A percentile compares a stretch with the other conserved stretches of the same genome.
Evolutionary conservation across 2,329 filamentous ascomycete species (phyloP).

Genomic region (Tolypocladium pustulatum): DNA sequence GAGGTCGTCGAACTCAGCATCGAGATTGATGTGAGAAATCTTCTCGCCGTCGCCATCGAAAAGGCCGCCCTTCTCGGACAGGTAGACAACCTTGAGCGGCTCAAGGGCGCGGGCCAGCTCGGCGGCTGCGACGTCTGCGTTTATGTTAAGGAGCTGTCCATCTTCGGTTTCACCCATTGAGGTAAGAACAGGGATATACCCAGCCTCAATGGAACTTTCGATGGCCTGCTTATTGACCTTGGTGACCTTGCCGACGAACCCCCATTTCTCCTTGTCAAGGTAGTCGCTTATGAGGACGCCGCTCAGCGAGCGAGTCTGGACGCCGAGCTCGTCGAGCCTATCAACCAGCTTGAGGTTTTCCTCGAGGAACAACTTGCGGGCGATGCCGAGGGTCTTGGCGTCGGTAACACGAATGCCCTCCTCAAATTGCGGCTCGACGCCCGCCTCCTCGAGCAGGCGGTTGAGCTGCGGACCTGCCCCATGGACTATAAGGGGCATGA

Average conservation of each 20-base stretch:
- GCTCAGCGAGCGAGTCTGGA: conserved; percentile 80
- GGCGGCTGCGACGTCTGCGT: conserved; percentile 91
- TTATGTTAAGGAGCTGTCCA: conserved; percentile 91
- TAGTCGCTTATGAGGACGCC: conserved; percentile 92
- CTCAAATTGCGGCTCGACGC: conserved; percentile 90
- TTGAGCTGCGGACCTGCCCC: conserved; percentile 94
- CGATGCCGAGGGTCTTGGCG: conserved; percentile 84
- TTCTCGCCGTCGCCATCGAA: conserved; percentile 91
- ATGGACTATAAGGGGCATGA: conserved; percentile 93
- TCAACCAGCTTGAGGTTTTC: conserved; percentile 92
- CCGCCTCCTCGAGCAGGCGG: conserved; percentile 76
- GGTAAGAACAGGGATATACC: conserved; percentile 85
- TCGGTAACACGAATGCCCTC: conserved; percentile 95
- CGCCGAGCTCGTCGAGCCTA: conserved; percentile 79
- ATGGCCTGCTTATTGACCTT: conserved; percentile 85
- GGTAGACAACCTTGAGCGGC: conserved; percentile 93
- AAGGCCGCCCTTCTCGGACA: conserved; percentile 95
- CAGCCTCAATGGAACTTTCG: conserved; percentile 80
- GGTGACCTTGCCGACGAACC: conserved; percentile 91
- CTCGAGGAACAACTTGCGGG: conserved; percentile 84
- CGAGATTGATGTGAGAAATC: conserved; percentile 94
- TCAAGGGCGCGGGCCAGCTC: conserved; percentile 82
- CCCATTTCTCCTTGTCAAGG: conserved; percentile 91
- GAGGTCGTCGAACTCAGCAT: conserved; percentile 87
- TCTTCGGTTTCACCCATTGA: conserved; percentile 93